Evolutionary conservation across 768 basidiomycete species (phyloP).

Genomic region (Myochromella boudieri): DNA sequence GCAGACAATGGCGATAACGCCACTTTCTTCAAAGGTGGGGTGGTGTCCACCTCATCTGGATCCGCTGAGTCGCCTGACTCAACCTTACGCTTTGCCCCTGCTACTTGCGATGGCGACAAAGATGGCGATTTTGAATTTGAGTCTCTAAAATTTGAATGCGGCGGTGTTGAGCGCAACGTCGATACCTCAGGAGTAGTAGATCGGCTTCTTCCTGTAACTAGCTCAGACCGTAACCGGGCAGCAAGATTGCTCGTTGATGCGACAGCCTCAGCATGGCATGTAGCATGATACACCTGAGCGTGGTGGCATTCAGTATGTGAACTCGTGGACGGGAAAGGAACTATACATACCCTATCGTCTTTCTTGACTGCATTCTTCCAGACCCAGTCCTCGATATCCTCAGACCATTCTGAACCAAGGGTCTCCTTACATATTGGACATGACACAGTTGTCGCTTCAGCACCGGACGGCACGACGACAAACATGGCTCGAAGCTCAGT

Average conservation of each 20-base stretch:
- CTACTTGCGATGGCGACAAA: constrained; percentile 48
- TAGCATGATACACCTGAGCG: constrained; percentile 86
- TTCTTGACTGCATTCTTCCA: constrained; percentile 90
- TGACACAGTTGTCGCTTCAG: constrained; percentile 78
- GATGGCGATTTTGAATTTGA: constrained; percentile 40
- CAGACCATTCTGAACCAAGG: constrained; percentile 87
- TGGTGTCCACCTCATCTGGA: constrained; percentile 42
- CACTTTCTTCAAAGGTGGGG: constrained; percentile 69
- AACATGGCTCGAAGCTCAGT: constrained; percentile 72
- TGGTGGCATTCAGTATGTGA: constrained; percentile 4
- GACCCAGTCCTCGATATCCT: constrained; percentile 98
- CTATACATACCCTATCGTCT: constrained; percentile 72
- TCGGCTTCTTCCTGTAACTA: constrained; percentile 63
- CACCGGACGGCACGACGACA: constrained; percentile 88
- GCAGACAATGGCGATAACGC: constrained; percentile 40
- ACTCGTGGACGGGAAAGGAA: not conserved
- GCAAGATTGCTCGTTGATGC: constrained; percentile 65
- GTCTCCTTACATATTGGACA: constrained; percentile 97
- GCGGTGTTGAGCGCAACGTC: constrained; percentile 37
- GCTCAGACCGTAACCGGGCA: constrained; percentile 64
- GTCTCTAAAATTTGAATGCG: constrained; percentile 31
- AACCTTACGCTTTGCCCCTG: constrained; percentile 77
- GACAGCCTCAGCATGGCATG: constrained; percentile 84
- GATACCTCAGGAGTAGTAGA: constrained; percentile 72
- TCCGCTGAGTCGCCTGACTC: constrained; percentile 45